phyloP scores from a whole-genome alignment of 495 filamentous ascomycete genomes.

The Lichina pygmaea region DNA sequence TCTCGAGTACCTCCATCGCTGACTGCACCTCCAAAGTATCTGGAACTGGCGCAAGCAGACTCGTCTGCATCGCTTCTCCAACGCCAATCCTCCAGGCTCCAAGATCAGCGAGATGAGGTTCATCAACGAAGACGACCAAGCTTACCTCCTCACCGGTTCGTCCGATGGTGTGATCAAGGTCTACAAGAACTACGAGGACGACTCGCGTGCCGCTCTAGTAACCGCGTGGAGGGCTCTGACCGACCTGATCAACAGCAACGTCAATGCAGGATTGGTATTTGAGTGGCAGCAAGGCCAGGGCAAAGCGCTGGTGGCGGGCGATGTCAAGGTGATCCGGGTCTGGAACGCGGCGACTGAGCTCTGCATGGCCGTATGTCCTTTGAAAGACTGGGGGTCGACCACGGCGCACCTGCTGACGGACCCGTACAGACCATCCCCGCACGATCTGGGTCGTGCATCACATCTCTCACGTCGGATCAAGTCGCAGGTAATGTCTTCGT shows the following conservation, averaged over 20 bases:
- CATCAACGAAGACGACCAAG: conserved; percentile 96
- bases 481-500: conserved; percentile 90
- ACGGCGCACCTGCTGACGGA: neutral
- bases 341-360: conserved; percentile 90
- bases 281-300: conserved; percentile 98
- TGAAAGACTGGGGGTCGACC: neutral
- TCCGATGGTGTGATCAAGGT: conserved; percentile 84
- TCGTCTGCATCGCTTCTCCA: conserved; percentile 64
- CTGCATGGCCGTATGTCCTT: conserved; percentile 37
- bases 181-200: conserved; percentile 68
- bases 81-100: conserved; percentile 72
- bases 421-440: conserved; percentile 55
- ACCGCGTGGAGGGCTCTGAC: conserved; percentile 77
- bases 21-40: conserved; percentile 20
- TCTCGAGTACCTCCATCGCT: neutral
- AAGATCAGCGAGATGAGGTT: conserved; percentile 86
- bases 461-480: conserved; percentile 83
- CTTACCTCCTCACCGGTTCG: conserved; percentile 77
- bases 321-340: conserved; percentile 81
- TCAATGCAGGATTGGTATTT: conserved; percentile 84
- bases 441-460: conserved; percentile 85
- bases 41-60: conserved; percentile 72
- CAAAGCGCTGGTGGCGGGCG: conserved; percentile 76
- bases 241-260: conserved; percentile 71
- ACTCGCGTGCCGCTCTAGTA: conserved; percentile 54